phyloP scores from a whole-genome alignment of 345 rosid genomes.

The Heritiera littoralis region DNA sequence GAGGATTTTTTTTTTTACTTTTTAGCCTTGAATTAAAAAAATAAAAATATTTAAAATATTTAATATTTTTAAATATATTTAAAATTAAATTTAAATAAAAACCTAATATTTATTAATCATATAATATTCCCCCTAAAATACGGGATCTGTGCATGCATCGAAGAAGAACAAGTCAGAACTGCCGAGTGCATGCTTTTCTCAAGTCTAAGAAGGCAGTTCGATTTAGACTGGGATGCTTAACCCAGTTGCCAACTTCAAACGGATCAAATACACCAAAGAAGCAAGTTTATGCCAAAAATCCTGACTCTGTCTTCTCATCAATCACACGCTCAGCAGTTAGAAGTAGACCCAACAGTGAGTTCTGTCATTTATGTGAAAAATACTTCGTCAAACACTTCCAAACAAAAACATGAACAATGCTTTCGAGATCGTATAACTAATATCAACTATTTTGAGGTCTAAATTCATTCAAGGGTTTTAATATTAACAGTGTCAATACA shows the following conservation, averaged over 20 bases:
- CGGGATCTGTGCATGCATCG: neutral
- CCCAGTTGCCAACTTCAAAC: neutral
- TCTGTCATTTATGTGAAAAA: neutral
- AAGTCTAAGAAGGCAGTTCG: neutral
- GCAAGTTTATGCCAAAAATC: neutral
- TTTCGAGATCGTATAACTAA: neutral
- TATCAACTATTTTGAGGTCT: no score
- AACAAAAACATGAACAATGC: neutral
- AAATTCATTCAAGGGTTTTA: no score
- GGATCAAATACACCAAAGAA: neutral
- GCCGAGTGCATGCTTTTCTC: neutral
- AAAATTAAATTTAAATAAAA: no score
- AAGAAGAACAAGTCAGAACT: neutral
- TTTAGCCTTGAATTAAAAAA: no score
- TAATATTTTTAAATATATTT: no score
- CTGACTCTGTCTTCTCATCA: neutral
- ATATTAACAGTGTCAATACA: neutral
- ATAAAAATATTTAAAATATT: no score
- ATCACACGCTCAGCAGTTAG: neutral
- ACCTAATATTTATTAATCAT: no score
- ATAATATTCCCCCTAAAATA: neutral
- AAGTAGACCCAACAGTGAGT: neutral
- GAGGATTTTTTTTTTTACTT: no score
- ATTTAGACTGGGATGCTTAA: neutral
- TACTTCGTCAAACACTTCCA: neutral